phyloP scores from a whole-genome alignment of 1,284 basidiomycete genomes.

The Phylloporus gajari region DNA sequence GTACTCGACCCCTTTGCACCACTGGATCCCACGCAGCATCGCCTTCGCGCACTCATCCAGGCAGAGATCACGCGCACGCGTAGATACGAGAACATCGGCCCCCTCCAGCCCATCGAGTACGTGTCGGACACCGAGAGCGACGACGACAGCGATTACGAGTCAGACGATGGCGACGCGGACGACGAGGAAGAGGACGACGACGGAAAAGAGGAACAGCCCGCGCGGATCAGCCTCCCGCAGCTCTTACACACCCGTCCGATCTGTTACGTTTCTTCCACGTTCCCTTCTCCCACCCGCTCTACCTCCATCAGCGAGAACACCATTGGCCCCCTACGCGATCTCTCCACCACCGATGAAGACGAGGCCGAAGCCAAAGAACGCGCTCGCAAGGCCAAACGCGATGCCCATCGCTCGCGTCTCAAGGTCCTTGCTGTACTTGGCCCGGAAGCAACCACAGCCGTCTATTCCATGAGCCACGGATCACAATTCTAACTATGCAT shows the following conservation, averaged over 20 bases:
- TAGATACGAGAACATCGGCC: slow-evolving; percentile 12
- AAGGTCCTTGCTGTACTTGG: slow-evolving; percentile 21
- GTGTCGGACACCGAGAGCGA: too few relatives aligned
- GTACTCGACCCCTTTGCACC: slow-evolving; percentile 26
- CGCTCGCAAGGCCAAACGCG: slow-evolving; percentile 26
- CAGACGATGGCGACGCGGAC: not conserved
- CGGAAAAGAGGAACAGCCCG: not conserved
- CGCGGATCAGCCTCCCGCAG: slow-evolving; percentile 20
- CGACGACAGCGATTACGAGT: not conserved
- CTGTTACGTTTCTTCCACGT: not conserved
- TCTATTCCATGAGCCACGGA: not conserved
- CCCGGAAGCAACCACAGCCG: slow-evolving; percentile 5
- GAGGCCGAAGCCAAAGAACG: slow-evolving; percentile 16
- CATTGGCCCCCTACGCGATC: not conserved
- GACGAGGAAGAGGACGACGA: not conserved
- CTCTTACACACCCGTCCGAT: slow-evolving; percentile 6
- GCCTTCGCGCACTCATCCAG: slow-evolving; percentile 8
- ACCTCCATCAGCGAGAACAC: not conserved
- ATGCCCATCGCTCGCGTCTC: slow-evolving; percentile 20
- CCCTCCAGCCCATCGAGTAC: not conserved
- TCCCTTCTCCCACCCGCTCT: not conserved
- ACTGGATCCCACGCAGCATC: slow-evolving; percentile 3
- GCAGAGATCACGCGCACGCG: slow-evolving; percentile 6
- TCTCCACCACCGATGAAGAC: too few relatives aligned
- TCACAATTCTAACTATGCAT: not conserved